These are phyloP conservation scores for Candida corydali DNA, from an alignment of 805 yeast genomes.

Conservation along the genomic window DNA sequence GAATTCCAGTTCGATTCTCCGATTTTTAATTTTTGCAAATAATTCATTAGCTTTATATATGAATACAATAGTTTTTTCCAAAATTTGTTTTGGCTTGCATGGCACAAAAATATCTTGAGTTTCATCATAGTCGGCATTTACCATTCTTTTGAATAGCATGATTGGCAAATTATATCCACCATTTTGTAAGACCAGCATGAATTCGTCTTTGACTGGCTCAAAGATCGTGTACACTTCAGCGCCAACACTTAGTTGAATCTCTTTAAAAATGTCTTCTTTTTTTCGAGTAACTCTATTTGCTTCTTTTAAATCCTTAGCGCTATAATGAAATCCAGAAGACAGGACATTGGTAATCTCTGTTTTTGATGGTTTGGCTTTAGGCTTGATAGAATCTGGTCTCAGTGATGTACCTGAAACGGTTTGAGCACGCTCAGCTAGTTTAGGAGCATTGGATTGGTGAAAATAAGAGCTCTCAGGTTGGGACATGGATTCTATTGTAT, in stretches of 20 bases:
- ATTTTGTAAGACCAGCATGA: neutral
- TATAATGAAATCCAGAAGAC: constrained; percentile 10
- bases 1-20: constrained; percentile 2
- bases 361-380: neutral
- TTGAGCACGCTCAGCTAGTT: constrained; percentile 4
- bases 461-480: neutral
- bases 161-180: constrained; percentile 30
- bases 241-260: constrained; percentile 32
- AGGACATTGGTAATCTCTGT: neutral
- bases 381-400: too few species aligned
- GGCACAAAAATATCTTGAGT: constrained; percentile 54
- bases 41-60: constrained; percentile 47
- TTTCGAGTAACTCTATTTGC: constrained; percentile 36
- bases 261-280: constrained; percentile 47
- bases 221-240: neutral
- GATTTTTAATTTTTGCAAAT: constrained; percentile 14
- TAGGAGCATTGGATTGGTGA: neutral
- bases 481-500: neutral
- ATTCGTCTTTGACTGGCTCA: neutral
- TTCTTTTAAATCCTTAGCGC: constrained; percentile 27
- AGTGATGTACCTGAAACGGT: neutral
- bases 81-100: constrained; percentile 30
- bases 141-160: constrained; percentile 49
- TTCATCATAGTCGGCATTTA: constrained; percentile 46
- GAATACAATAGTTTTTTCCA: constrained; percentile 44